phyloP scores from a whole-genome alignment of 2,329 filamentous ascomycete genomes.

The Sarocladiaceae sp. region DNA sequence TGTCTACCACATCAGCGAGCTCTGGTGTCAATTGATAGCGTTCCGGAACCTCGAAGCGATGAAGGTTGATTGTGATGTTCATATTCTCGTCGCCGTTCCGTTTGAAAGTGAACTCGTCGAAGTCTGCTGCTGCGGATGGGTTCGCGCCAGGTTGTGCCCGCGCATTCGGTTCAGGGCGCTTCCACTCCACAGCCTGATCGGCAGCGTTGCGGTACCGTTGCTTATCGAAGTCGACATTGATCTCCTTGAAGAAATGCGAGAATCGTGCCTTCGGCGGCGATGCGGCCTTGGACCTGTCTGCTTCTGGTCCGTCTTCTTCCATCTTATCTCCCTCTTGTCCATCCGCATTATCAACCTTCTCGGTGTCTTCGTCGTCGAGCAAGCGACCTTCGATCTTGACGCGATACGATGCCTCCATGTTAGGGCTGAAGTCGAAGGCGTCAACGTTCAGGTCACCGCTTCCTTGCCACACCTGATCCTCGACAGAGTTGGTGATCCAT shows the following conservation, averaged over 20 bases:
- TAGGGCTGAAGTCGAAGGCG: conserved; percentile 75
- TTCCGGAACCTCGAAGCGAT: conserved; percentile 78
- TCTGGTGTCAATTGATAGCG: conserved; percentile 73
- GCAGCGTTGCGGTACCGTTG: conserved; percentile 49
- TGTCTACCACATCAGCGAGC: conserved; percentile 78
- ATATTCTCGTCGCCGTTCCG: conserved; percentile 86
- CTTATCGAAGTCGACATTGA: conserved; percentile 67
- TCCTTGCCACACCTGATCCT: conserved; percentile 90
- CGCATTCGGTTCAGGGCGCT: conserved; percentile 60
- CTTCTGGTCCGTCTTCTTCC: conserved; percentile 20
- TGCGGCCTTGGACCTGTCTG: conserved; percentile 10
- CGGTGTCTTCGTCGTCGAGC: conserved; percentile 62
- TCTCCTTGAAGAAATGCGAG: conserved; percentile 76
- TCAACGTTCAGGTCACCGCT: conserved; percentile 57
- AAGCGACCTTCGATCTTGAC: conserved; percentile 89
- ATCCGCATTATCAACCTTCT: conserved; percentile 22
- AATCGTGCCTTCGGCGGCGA: conserved; percentile 44
- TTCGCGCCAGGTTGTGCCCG: conserved; percentile 35
- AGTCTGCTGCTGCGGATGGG: conserved; percentile 60
- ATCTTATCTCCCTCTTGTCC: conserved; percentile 28
- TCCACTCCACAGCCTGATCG: conserved; percentile 72
- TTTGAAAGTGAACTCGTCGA: conserved; percentile 88
- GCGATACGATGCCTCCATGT: conserved; percentile 71
- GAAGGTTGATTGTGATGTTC: conserved; percentile 83
- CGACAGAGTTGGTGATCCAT: conserved; percentile 91